phyloP scores from a whole-genome alignment of 23 red algal genomes.

The Gracilaria domingensis region DNA sequence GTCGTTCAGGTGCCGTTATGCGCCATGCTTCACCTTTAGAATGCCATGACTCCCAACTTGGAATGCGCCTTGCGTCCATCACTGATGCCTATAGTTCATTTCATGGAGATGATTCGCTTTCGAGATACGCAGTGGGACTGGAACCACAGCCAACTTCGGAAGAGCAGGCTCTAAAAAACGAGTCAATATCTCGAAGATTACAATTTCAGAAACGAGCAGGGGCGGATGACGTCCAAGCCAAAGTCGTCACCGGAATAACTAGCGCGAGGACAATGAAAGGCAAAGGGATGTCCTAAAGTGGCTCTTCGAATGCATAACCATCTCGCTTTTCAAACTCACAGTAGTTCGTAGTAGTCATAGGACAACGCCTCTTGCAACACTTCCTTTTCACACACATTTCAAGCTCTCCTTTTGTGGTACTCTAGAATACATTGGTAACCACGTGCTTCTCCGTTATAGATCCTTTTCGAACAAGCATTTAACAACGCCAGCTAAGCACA shows the following conservation, averaged over 20 bases:
- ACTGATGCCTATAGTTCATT: constrained; percentile 46
- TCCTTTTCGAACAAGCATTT: too few relatives aligned
- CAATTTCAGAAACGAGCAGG: not conserved
- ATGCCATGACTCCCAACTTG: constrained; percentile 27
- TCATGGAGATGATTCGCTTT: constrained; percentile 56
- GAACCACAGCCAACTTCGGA: constrained; percentile 5
- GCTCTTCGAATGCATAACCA: too few relatives aligned
- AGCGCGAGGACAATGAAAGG: not conserved
- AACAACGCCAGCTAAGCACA: too few relatives aligned
- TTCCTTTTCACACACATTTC: too few relatives aligned
- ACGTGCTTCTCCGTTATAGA: too few relatives aligned
- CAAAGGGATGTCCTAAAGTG: not conserved
- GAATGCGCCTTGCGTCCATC: constrained; percentile 38
- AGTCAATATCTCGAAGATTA: constrained; percentile 16
- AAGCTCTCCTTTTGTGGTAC: too few relatives aligned
- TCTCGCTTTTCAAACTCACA: too few relatives aligned
- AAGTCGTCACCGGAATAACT: not conserved
- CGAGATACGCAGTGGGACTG: constrained; percentile 59
- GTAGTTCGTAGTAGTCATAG: too few relatives aligned
- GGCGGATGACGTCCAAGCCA: not conserved
- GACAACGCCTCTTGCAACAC: too few relatives aligned
- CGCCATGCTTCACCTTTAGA: constrained; percentile 43
- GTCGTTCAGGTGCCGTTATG: constrained; percentile 46
- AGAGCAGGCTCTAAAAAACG: constrained; percentile 1
- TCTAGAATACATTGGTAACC: too few relatives aligned